Percentiles rank a stretch among this genome's conserved stretches.
phyloP scores from a whole-genome alignment of 2,329 filamentous ascomycete species.

The Paraphoma chrysanthemicola region DNA sequence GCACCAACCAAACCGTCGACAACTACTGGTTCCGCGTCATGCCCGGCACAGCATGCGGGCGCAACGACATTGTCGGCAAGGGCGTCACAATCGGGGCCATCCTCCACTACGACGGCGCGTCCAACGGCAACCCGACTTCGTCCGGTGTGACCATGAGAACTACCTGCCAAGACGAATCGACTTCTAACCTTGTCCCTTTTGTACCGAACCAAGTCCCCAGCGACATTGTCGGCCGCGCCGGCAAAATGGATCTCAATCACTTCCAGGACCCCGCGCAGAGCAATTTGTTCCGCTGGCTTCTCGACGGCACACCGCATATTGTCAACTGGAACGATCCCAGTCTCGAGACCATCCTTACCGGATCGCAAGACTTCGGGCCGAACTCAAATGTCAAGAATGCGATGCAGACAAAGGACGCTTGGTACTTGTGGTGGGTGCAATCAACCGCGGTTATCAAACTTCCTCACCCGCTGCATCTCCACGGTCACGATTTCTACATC shows the following conservation, averaged over 20 bases:
- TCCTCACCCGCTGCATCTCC: conserved; percentile 52
- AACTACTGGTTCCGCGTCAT: conserved; percentile 57
- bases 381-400: conserved; percentile 37
- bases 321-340: conserved; percentile 54
- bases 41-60: conserved; percentile 40
- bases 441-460: conserved; percentile 40
- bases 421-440: conserved; percentile 60
- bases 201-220: conserved; percentile 50
- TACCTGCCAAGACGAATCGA: conserved; percentile 48
- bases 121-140: conserved; percentile 45
- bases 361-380: conserved; percentile 26
- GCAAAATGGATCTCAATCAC: conserved; percentile 38
- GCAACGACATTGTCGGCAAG: conserved; percentile 35
- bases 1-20: conserved; percentile 51
- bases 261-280: conserved; percentile 38
- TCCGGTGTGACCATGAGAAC: conserved; percentile 39
- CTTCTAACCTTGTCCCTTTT: conserved; percentile 45
- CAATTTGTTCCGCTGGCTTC: conserved; percentile 53
- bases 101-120: conserved; percentile 47
- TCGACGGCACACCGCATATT: conserved; percentile 49
- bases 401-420: conserved; percentile 34
- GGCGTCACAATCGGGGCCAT: conserved; percentile 47
- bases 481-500: conserved; percentile 54
- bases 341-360: conserved; percentile 51
- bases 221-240: conserved; percentile 32